Evolutionary conservation across 176 grass and related monocot genomes (phyloP), one percentile per base, ranked within the genome.

Genomic region (Chloris gayana): DNA sequence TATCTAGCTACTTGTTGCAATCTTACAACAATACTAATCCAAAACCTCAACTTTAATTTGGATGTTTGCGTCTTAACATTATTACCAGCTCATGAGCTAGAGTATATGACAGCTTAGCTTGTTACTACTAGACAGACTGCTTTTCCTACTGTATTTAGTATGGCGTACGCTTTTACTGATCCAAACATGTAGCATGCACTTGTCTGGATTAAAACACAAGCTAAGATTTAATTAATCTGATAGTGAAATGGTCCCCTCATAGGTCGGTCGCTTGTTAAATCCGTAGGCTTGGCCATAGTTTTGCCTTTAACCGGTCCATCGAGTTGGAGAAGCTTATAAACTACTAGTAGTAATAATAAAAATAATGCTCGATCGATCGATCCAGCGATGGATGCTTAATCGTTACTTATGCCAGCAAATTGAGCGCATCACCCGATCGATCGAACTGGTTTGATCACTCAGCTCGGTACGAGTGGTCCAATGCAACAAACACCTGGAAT

Each of bases 201-300:
- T 51, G 45, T 32, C 27, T 72, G 69, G 15, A 38, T 38, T 67
- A 39, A 67, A 72, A 50, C 69, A 32, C 26, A 72, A 72, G 69
- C 69, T 51, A 54, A 54, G 19, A n/a, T 32, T 72, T 59, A 49
- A 31, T 31, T 5, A 73, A 73, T 27, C 46, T 24, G 70, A 47
- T 33, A 19, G 30, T 30, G 67, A 71, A 47, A 30, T 10, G 25
- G 41, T 70, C 34, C 35, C 35, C 21, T 69, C 67, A 44, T 19
- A 42, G 66, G 19, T 73, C 35, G 65, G 65, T 69, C 35, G 21
- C 49, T 58, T 25, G 72, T 38, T 58, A 75, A 75, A 59, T 75
- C 32, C 30, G 29, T 63, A 50, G 62, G 62, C 22, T 26, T 56
- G 49, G 33, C 50, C 6, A 15, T 45, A 32, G 49, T 22, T 7